phyloP scores from a whole-genome alignment of 805 yeast species.

The Candida palmyrensis region DNA sequence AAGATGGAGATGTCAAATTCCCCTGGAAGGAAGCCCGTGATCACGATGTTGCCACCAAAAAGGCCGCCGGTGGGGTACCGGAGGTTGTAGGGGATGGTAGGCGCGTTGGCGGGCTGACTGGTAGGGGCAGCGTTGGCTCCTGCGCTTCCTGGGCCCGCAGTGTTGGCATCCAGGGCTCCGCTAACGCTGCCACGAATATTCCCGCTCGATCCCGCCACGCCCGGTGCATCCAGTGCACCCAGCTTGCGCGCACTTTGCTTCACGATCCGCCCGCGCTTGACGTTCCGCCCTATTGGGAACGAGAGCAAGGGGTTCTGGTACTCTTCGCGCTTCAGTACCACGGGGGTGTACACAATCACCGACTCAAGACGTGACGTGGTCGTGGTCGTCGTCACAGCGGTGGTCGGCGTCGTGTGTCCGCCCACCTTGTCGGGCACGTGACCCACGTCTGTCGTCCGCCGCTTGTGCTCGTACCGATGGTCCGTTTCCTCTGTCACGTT shows the following conservation, averaged over 20 bases:
- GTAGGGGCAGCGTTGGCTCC: no score
- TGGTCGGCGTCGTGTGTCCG: not conserved
- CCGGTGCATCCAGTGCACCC: not conserved
- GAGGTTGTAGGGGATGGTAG: conserved; percentile 42
- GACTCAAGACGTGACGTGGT: conserved; percentile 14
- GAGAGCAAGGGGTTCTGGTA: conserved; percentile 27
- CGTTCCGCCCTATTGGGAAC: conserved; percentile 28
- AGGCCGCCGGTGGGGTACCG: conserved; percentile 55
- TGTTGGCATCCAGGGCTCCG: no score
- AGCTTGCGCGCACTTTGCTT: not conserved
- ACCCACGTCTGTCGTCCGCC: no score
- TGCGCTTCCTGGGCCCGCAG: no score
- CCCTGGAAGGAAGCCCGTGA: conserved; percentile 53
- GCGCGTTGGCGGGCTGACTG: no score
- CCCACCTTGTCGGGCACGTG: not conserved
- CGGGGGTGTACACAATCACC: conserved; percentile 31
- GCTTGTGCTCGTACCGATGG: conserved; percentile 6
- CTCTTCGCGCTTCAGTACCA: conserved; percentile 9
- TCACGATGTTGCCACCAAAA: conserved; percentile 62
- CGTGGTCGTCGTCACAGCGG: not conserved
- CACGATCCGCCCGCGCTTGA: conserved; percentile 26
- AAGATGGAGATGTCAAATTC: conserved; percentile 44
- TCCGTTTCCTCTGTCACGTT: conserved; percentile 23
- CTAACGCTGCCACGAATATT: conserved; percentile 20
- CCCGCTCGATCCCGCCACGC: not conserved